These are phyloP conservation scores for Blastobotrys apis DNA, from an alignment of 1,139 yeast genomes.

Conservation along the genomic window DNA sequence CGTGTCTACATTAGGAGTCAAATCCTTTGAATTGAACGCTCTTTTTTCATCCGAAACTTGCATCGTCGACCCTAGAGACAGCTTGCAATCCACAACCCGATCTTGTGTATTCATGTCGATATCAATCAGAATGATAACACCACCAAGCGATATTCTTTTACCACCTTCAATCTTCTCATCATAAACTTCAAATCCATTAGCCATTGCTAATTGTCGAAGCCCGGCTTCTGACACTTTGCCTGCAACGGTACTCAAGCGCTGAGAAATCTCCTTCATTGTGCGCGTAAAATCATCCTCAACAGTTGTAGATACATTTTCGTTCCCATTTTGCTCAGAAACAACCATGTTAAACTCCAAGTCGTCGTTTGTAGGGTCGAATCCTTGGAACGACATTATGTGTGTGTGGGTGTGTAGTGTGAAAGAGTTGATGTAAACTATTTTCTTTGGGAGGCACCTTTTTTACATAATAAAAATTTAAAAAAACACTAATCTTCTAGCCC, in stretches of 20 bases:
- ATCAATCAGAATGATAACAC: conserved; percentile 36
- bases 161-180: conserved; percentile 30
- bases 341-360: conserved; percentile 13
- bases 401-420: neutral
- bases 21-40: conserved; percentile 28
- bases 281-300: conserved; percentile 23
- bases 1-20: conserved; percentile 26
- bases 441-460: no score
- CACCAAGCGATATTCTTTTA: conserved; percentile 33
- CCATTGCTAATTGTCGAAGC: conserved; percentile 30
- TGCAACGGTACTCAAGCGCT: conserved; percentile 30
- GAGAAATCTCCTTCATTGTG: conserved; percentile 28
- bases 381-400: conserved; percentile 8
- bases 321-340: neutral
- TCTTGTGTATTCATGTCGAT: conserved; percentile 25
- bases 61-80: conserved; percentile 33
- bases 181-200: conserved; percentile 33
- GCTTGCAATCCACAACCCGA: conserved; percentile 22
- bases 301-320: no score
- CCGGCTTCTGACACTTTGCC: conserved; percentile 34
- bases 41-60: conserved; percentile 24
- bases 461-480: neutral
- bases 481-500: conserved; percentile 11
- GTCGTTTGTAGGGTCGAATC: conserved; percentile 7
- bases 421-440: neutral